Evolutionary conservation across 257 asterid species (phyloP).

Genomic region (Nicotiana undulata): DNA sequence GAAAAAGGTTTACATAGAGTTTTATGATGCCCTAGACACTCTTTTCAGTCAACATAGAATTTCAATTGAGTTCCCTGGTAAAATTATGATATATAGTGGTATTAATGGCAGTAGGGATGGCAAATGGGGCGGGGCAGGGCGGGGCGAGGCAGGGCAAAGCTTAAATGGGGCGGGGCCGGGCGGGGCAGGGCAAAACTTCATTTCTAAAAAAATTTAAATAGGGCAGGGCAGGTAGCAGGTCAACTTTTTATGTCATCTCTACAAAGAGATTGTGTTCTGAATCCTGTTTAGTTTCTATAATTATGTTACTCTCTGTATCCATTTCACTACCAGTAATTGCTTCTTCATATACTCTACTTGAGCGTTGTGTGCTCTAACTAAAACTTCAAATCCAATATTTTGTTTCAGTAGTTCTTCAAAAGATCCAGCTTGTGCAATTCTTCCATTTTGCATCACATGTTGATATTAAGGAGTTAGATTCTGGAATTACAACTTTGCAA

Average conservation of each 20-base stretch:
- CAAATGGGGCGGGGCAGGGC: too few species aligned
- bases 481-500: background rate
- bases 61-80: background rate
- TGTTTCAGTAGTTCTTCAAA: slow-evolving; percentile 73
- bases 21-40: background rate
- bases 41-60: background rate
- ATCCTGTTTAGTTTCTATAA: slow-evolving; percentile 68
- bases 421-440: slow-evolving; percentile 74
- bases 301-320: slow-evolving; percentile 14
- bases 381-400: slow-evolving; percentile 75
- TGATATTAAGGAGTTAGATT: background rate
- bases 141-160: too few species aligned
- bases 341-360: too few species aligned
- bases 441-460: slow-evolving; percentile 91
- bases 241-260: slow-evolving; percentile 68
- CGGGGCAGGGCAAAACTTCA: too few species aligned
- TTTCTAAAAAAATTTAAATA: too few species aligned
- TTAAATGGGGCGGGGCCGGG: too few species aligned
- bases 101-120: background rate
- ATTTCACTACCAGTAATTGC: too few species aligned
- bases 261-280: slow-evolving; percentile 65
- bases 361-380: slow-evolving; percentile 94
- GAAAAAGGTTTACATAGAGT: background rate
- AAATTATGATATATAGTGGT: background rate
- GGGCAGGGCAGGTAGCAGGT: too few species aligned